phyloP scores from a whole-genome alignment of 1,284 basidiomycete genomes.

The Volvariella surrecta region DNA sequence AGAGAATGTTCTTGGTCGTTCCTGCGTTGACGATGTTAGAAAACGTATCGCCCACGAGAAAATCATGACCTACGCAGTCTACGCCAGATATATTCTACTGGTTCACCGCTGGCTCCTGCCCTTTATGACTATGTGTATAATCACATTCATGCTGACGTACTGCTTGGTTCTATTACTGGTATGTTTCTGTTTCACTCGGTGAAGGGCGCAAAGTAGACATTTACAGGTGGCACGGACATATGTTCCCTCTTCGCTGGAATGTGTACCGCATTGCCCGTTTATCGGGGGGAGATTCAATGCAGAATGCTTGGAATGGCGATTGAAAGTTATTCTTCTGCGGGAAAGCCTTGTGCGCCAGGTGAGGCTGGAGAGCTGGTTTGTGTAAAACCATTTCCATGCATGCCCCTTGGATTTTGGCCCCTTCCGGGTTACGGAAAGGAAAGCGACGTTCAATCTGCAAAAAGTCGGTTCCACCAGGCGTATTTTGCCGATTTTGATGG shows the following conservation, averaged over 20 bases:
- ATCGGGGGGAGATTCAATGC: slow-evolving; percentile 81
- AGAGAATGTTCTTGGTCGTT: slow-evolving; percentile 6
- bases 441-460: slow-evolving; percentile 50
- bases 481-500: slow-evolving; percentile 69
- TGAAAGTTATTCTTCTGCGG: slow-evolving; percentile 42
- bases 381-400: slow-evolving; percentile 75
- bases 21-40: slow-evolving; percentile 27
- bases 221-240: slow-evolving; percentile 73
- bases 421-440: slow-evolving; percentile 55
- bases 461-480: slow-evolving; percentile 58
- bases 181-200: slow-evolving; percentile 7
- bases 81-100: slow-evolving; percentile 77
- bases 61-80: slow-evolving; percentile 56
- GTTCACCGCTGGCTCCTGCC: slow-evolving; percentile 69
- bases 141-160: slow-evolving; percentile 56
- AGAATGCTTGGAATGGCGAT: slow-evolving; percentile 80
- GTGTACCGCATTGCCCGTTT: slow-evolving; percentile 72
- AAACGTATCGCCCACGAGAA: slow-evolving; percentile 58
- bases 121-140: slow-evolving; percentile 78
- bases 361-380: slow-evolving; percentile 67
- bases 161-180: slow-evolving; percentile 80
- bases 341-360: slow-evolving; percentile 34
- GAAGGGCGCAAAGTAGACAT: not conserved
- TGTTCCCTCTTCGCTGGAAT: slow-evolving; percentile 85
- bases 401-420: slow-evolving; percentile 84